Evolutionary conservation across 2,329 filamentous ascomycete species (phyloP).

Genomic region (Penicillium sp.): DNA sequence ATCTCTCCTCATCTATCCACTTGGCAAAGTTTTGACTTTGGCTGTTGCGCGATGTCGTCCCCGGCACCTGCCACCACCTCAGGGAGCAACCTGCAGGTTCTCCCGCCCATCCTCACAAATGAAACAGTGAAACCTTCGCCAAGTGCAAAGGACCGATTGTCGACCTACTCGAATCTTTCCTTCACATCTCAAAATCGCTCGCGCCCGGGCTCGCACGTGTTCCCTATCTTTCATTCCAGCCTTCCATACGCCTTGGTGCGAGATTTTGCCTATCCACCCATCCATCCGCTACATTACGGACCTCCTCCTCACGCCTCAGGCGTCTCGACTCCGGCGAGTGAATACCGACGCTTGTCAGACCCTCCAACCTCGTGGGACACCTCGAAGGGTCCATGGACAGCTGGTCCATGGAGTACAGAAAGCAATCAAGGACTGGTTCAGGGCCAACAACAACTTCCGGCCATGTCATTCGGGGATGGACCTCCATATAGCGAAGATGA

Average conservation of each 20-base stretch:
- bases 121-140: constrained; percentile 68
- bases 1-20: constrained; percentile 21
- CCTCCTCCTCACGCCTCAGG: constrained; percentile 79
- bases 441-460: constrained; percentile 71
- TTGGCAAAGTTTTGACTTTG: constrained; percentile 3
- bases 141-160: constrained; percentile 78
- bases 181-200: constrained; percentile 63
- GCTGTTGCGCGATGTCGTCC: constrained; percentile 41
- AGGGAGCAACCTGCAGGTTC: constrained; percentile 32
- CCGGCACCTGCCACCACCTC: constrained; percentile 34
- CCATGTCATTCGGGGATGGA: constrained; percentile 83
- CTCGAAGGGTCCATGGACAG: constrained; percentile 62
- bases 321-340: constrained; percentile 82
- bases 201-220: constrained; percentile 78
- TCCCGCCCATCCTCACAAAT: constrained; percentile 57
- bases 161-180: constrained; percentile 78
- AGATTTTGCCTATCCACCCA: constrained; percentile 88
- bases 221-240: constrained; percentile 82
- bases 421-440: constrained; percentile 52
- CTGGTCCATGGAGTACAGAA: constrained; percentile 52
- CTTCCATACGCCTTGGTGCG: constrained; percentile 87
- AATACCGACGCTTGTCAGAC: constrained; percentile 80
- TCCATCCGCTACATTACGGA: constrained; percentile 90
- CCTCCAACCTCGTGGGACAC: constrained; percentile 73
- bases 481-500: constrained; percentile 96